Evolutionary conservation across 441 rosid species (phyloP).

Genomic region (Isatis lusitanica): DNA sequence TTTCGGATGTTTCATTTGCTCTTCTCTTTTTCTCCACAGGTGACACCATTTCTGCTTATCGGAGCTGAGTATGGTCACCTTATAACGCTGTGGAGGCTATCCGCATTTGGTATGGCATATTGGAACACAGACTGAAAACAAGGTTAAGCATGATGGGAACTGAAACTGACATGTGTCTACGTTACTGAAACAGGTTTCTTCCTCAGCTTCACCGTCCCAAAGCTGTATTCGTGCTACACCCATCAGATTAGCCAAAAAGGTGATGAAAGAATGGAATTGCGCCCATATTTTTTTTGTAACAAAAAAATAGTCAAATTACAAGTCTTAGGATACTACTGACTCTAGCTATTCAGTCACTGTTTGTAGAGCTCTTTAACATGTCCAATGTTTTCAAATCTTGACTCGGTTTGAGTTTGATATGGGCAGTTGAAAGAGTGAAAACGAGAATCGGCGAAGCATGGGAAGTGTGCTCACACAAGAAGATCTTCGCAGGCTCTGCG

Average conservation of each 20-base stretch:
- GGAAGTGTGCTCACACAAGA: slow-evolving; percentile 86
- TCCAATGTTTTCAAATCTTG: not conserved
- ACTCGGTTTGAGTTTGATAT: slow-evolving; percentile 14
- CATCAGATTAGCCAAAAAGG: slow-evolving; percentile 68
- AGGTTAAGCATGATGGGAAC: not conserved
- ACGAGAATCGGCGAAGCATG: slow-evolving; percentile 57
- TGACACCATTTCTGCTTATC: slow-evolving; percentile 75
- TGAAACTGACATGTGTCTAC: slow-evolving; percentile 14
- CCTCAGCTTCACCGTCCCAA: slow-evolving; percentile 76
- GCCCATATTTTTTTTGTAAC: not conserved
- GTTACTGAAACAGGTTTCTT: slow-evolving; percentile 71
- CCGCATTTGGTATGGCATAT: slow-evolving; percentile 56
- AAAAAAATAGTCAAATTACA: not conserved
- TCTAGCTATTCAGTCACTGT: not conserved
- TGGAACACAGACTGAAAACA: slow-evolving; percentile 16
- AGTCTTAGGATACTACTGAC: not conserved
- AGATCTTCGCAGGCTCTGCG: slow-evolving; percentile 75
- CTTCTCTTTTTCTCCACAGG: slow-evolving; percentile 45
- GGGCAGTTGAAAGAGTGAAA: slow-evolving; percentile 58
- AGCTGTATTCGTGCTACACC: slow-evolving; percentile 64
- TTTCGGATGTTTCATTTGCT: slow-evolving; percentile 4
- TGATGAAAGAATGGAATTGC: slow-evolving; percentile 14
- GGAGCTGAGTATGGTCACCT: slow-evolving; percentile 93
- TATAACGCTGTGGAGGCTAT: slow-evolving; percentile 73
- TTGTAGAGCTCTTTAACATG: not conserved